Base-by-base conservation (phyloP, 148 eudicot species). In the Chenopodium album region DNA sequence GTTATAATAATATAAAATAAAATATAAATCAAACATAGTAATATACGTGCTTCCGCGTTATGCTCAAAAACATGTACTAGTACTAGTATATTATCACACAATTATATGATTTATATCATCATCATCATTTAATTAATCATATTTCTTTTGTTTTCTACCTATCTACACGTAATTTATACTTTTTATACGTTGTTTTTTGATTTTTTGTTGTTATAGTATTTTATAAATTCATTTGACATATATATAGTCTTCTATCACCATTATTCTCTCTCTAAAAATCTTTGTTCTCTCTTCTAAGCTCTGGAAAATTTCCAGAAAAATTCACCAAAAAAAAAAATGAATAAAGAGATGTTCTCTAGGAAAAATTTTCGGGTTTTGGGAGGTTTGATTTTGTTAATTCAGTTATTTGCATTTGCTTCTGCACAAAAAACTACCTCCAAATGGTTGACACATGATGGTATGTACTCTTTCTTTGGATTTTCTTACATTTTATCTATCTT, bases 371-470 rank as follows among this genome's bases (percentile, higher is more conserved):
- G 41, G 29, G 74, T 37, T 41, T 44, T 72, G 2, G 75, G 75
- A 44, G 75, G 75, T 44, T 72, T 37, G 26, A 48, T 73, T 48
- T 0, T 73, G 66, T 22, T 62, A 3, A 6, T 47, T 48, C 59
- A 47, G 20, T 48, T 73, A 4, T 48, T 26, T 73, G 20, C 76
- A 48, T 73, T 48, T 47, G 14, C 34, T 48, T 73, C 76, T n/a
- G 62, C 76, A 1, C 76, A 73, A 73, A 1, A 0, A 22, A 54
- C 28, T 44, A 48, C 48, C 22, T 46, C 59, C 7, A 10, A 59
- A 73, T 73, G 76, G 76, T 73, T 73, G 60, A 73, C 76, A 73
- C 76, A 48, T 48, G 22, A 73, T 73, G 76, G 76, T 73, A 73
- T n/a, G 56, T 73, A 11, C 32, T 73, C 60, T 26, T 47, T 73